A percentile compares a stretch with the other conserved stretches of the same genome.
Conservation (phyloP, 352 stramenopile genomes). For the Pythium oligandrum region DNA sequence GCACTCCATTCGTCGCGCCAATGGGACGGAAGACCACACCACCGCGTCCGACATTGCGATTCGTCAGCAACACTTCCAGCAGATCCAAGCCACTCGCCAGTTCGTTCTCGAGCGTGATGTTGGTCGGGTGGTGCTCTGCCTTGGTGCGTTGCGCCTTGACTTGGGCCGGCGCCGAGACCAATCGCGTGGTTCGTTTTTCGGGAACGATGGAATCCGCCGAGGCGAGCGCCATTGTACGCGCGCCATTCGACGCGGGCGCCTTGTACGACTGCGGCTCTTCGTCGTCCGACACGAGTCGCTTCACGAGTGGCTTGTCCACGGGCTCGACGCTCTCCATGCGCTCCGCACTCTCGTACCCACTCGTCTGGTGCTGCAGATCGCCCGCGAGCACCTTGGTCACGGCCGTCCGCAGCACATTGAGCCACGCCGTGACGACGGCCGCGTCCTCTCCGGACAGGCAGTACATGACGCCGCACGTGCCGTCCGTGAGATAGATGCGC, state of each 20-base stretch:
- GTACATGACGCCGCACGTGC: constrained; percentile 71
- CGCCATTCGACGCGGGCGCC: neutral
- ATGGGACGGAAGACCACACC: constrained; percentile 55
- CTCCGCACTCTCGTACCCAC: neutral
- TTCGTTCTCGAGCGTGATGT: constrained; percentile 72
- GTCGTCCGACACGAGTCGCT: no score
- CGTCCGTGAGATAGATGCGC: constrained; percentile 80
- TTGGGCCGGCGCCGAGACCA: constrained; percentile 15
- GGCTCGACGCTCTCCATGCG: no score
- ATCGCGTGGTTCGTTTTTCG: constrained; percentile 14
- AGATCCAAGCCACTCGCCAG: constrained; percentile 59
- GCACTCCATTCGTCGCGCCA: constrained; percentile 43
- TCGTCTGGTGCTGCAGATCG: neutral
- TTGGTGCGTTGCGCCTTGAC: constrained; percentile 26
- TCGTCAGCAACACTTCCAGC: constrained; percentile 52
- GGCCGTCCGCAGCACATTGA: constrained; percentile 53
- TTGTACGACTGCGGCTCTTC: neutral
- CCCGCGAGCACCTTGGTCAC: constrained; percentile 26
- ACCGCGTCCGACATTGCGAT: constrained; percentile 20
- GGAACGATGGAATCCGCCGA: constrained; percentile 1
- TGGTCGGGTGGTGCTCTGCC: constrained; percentile 59
- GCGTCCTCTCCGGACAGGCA: constrained; percentile 74
- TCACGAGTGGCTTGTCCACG: neutral
- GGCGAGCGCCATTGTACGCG: constrained; percentile 2
- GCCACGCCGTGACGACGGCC: constrained; percentile 65